phyloP scores from a whole-genome alignment of 1,284 basidiomycete genomes.

The Tremellales sp. region DNA sequence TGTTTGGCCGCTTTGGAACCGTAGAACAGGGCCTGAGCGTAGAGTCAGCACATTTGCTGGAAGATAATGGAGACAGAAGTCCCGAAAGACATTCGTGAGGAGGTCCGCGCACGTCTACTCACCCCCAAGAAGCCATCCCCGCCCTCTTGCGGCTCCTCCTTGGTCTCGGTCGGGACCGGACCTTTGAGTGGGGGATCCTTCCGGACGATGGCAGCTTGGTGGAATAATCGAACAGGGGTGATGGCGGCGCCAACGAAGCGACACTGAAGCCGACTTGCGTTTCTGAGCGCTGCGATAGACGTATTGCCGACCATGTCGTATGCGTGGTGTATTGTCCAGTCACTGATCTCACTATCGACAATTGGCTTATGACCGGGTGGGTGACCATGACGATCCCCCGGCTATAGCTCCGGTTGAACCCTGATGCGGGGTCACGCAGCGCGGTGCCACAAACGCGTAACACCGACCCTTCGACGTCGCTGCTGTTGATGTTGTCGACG shows the following conservation, averaged over 20 bases:
- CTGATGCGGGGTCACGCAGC: too few species aligned
- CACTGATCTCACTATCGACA: too few species aligned
- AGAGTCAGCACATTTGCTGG: neutral
- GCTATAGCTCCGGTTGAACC: too few species aligned
- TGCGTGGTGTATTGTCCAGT: too few species aligned
- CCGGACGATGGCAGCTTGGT: neutral
- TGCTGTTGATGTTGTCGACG: too few species aligned
- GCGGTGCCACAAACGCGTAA: too few species aligned
- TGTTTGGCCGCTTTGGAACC: constrained; percentile 80
- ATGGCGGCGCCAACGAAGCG: neutral
- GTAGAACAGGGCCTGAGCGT: constrained; percentile 57
- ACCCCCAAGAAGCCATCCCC: constrained; percentile 32
- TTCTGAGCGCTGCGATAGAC: neutral
- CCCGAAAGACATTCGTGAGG: neutral
- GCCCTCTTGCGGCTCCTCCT: constrained; percentile 26
- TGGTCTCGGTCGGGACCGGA: constrained; percentile 8
- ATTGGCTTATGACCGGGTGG: too few species aligned
- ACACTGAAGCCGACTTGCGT: neutral
- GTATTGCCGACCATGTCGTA: neutral
- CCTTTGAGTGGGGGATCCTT: neutral
- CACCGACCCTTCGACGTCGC: too few species aligned
- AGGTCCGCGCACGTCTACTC: constrained; percentile 11
- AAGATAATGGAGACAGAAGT: neutral
- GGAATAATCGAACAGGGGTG: neutral
- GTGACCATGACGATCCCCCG: too few species aligned